These are phyloP conservation scores for Babesia divergens DNA, from an alignment of 169 alveolate genomes.

Conservation along the genomic window DNA sequence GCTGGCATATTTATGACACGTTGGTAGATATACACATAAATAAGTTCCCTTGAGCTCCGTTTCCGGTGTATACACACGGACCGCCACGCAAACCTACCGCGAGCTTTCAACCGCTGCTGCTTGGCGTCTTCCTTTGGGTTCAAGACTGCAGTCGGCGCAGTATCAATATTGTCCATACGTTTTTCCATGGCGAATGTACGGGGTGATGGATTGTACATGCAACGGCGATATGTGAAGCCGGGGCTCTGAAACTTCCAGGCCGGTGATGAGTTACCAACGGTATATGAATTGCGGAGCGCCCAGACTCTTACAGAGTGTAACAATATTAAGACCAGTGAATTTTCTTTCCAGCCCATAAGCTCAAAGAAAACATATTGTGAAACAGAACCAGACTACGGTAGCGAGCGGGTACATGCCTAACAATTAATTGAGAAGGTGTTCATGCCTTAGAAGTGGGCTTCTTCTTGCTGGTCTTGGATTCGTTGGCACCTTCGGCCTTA, in stretches of 20 bases:
- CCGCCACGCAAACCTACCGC: constrained; percentile 8
- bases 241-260: constrained; percentile 7
- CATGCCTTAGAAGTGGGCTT: constrained; percentile 23
- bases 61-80: background rate
- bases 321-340: background rate
- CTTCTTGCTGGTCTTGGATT: constrained; percentile 43
- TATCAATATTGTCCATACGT: constrained; percentile 16
- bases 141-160: background rate
- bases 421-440: constrained; percentile 13
- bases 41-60: background rate
- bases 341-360: constrained; percentile 20
- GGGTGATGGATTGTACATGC: background rate
- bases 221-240: background rate
- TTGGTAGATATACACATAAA: background rate
- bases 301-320: constrained; percentile 22
- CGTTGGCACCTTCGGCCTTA: constrained; percentile 50
- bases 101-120: constrained; percentile 30
- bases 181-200: background rate
- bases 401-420: constrained; percentile 6
- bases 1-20: background rate
- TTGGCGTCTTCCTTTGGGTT: constrained; percentile 30
- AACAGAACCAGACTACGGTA: background rate
- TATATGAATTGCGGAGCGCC: background rate
- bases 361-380: background rate
- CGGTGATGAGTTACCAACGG: background rate